Evolutionary conservation across 768 basidiomycete genomes (phyloP).

Genomic region (Termitomyces sp.): DNA sequence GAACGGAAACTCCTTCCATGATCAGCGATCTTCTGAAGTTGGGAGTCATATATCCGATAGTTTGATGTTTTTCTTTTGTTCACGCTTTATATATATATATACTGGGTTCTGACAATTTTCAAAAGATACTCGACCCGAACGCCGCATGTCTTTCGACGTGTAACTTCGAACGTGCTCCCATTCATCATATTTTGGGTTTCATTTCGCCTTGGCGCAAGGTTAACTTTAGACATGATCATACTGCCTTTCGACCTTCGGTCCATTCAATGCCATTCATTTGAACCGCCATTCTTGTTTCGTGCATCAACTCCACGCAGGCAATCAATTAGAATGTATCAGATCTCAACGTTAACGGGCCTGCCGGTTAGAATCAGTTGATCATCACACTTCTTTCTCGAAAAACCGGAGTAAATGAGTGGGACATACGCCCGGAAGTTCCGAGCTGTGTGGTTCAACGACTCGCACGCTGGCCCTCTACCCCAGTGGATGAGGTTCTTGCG

Average conservation of each 20-base stretch:
- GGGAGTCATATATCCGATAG: neutral
- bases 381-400: conserved; percentile 2
- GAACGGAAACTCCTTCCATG: neutral
- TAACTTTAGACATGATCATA: neutral
- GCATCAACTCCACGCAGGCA: neutral
- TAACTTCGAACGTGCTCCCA: no score
- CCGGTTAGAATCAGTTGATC: conserved; percentile 1
- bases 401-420: neutral
- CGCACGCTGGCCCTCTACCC: conserved; percentile 3
- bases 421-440: neutral
- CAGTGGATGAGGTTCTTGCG: neutral
- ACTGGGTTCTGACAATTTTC: no score
- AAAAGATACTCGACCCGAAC: no score
- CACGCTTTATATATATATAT: no score
- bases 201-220: neutral
- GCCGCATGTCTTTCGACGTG: no score
- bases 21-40: neutral
- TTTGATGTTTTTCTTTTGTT: no score
- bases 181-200: no score
- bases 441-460: neutral
- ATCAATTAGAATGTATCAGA: neutral
- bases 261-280: neutral
- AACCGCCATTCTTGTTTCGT: neutral
- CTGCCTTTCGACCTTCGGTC: neutral
- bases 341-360: neutral